These are phyloP conservation scores for Stygiomarasmius scandens DNA, from an alignment of 1,284 basidiomycete genomes.

Conservation along the genomic window DNA sequence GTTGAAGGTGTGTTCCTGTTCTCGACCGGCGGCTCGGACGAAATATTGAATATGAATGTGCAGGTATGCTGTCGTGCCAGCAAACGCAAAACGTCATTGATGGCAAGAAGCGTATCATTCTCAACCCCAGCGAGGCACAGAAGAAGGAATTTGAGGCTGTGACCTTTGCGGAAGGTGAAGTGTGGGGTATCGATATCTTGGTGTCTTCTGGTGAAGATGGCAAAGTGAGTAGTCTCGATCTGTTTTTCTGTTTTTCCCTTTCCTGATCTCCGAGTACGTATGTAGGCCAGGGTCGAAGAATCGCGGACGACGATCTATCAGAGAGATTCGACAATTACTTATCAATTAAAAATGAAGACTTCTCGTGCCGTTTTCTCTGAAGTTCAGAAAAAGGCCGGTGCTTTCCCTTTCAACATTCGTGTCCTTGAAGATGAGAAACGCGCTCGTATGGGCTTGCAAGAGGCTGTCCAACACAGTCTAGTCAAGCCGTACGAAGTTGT, in stretches of 20 bases:
- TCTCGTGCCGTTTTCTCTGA: slow-evolving; percentile 94
- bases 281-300: slow-evolving; percentile 83
- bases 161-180: slow-evolving; percentile 91
- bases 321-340: slow-evolving; percentile 84
- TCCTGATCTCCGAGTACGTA: background rate
- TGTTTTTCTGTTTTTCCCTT: background rate
- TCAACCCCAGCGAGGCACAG: slow-evolving; percentile 85
- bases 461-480: slow-evolving; percentile 92
- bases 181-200: slow-evolving; percentile 94
- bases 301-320: slow-evolving; percentile 94
- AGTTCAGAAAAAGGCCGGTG: slow-evolving; percentile 96
- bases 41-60: background rate
- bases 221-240: slow-evolving; percentile 57
- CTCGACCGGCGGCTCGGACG: background rate
- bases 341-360: slow-evolving; percentile 98
- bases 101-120: slow-evolving; percentile 94
- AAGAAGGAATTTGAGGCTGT: slow-evolving; percentile 83
- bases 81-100: slow-evolving; percentile 94
- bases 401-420: slow-evolving; percentile 97
- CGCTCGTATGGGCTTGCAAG: slow-evolving; percentile 92
- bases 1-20: slow-evolving; percentile 73
- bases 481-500: slow-evolving; percentile 90
- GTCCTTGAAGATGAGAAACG: slow-evolving; percentile 94
- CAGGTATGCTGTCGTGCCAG: slow-evolving; percentile 89
- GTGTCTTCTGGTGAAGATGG: slow-evolving; percentile 88